These are phyloP conservation scores for Dendrothele bispora DNA, from an alignment of 768 basidiomycete genomes.

Conservation along the genomic window DNA sequence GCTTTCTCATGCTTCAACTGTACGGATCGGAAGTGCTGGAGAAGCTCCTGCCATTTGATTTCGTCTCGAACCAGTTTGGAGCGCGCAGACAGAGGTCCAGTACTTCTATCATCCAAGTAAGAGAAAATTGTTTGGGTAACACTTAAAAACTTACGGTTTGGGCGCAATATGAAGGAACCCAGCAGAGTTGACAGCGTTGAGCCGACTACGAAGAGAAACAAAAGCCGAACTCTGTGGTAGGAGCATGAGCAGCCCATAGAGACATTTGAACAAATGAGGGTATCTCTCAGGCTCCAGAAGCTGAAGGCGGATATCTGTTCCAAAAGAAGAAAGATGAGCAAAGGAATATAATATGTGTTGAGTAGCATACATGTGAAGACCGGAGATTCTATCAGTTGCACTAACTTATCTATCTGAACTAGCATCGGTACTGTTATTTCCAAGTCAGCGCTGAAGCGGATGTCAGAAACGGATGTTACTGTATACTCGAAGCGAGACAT, in stretches of 20 bases:
- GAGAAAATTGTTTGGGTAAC: background rate
- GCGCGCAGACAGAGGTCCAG: slow-evolving; percentile 49
- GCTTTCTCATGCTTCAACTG: slow-evolving; percentile 93
- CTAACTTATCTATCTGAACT: slow-evolving; percentile 96
- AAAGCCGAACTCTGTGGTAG: slow-evolving; percentile 97
- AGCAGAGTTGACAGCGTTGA: slow-evolving; percentile 93
- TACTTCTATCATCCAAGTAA: slow-evolving; percentile 19
- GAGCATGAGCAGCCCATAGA: slow-evolving; percentile 96
- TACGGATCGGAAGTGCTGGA: slow-evolving; percentile 87
- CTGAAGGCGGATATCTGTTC: slow-evolving; percentile 87
- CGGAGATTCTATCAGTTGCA: slow-evolving; percentile 96
- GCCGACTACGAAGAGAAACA: slow-evolving; percentile 87
- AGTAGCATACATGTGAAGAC: slow-evolving; percentile 84
- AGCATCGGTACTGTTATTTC: slow-evolving; percentile 95
- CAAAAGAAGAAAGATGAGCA: slow-evolving; percentile 2
- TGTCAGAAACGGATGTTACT: slow-evolving; percentile 2
- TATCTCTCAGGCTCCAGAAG: slow-evolving; percentile 96
- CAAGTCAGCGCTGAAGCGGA: slow-evolving; percentile 74
- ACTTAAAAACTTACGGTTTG: slow-evolving; percentile 58
- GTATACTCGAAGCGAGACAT: slow-evolving; percentile 11
- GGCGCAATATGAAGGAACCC: slow-evolving; percentile 92
- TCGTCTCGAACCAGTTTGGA: slow-evolving; percentile 84
- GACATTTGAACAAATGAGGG: slow-evolving; percentile 94
- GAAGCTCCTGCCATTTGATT: slow-evolving; percentile 96
- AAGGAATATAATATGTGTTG: background rate